Evolutionary conservation across 192 early-diverging fungal species (phyloP).

Genomic region (Pilobolus umbonatus): DNA sequence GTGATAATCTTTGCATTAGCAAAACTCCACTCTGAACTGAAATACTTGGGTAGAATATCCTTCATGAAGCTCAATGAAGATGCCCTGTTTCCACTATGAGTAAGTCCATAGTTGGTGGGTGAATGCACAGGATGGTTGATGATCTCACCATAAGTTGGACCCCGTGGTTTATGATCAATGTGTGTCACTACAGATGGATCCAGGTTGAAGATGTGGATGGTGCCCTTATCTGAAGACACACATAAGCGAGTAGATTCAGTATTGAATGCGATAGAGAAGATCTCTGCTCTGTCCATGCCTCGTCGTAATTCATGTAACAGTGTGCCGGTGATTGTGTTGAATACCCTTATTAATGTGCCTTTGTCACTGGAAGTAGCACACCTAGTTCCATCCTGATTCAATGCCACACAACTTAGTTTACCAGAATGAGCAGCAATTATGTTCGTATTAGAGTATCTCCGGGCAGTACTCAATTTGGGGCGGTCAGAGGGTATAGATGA

Average conservation of each 20-base stretch:
- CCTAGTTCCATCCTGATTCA: constrained; percentile 72
- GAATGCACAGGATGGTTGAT: constrained; percentile 15
- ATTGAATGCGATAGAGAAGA: constrained; percentile 88
- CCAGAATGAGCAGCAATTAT: constrained; percentile 84
- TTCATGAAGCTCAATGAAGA: constrained; percentile 65
- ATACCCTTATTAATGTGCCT: constrained; percentile 90
- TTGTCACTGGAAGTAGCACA: constrained; percentile 84
- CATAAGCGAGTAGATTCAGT: constrained; percentile 70
- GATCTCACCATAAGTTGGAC: constrained; percentile 52
- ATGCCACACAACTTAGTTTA: constrained; percentile 68
- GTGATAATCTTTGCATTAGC: constrained; percentile 76
- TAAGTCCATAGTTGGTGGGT: constrained; percentile 23
- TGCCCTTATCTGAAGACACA: constrained; percentile 88
- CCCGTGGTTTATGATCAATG: constrained; percentile 37
- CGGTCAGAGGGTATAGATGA: constrained; percentile 4
- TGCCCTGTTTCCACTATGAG: constrained; percentile 45
- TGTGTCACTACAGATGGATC: constrained; percentile 45
- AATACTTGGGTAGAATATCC: constrained; percentile 86
- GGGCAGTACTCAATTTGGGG: constrained; percentile 22
- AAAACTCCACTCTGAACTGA: constrained; percentile 93
- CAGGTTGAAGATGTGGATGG: constrained; percentile 90
- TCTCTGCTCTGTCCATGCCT: constrained; percentile 83
- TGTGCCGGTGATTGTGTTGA: constrained; percentile 65
- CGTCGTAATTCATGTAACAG: constrained; percentile 82
- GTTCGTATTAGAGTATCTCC: constrained; percentile 51